Base-by-base conservation (phyloP, 208 protist species). In the Wallacemonas sp. region DNA sequence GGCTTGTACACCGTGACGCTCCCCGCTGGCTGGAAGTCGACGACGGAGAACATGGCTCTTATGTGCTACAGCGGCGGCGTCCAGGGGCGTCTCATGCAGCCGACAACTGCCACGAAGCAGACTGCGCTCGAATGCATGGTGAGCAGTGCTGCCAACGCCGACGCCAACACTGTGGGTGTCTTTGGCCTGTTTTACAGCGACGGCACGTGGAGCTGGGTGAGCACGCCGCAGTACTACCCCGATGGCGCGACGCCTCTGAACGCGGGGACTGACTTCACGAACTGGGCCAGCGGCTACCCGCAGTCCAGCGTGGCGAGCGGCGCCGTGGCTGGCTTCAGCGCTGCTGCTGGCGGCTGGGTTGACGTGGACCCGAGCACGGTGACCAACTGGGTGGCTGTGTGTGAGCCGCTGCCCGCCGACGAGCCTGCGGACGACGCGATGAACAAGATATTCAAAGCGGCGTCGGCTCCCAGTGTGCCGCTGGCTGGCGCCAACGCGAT, bases 261-360 rank as follows among this genome's bases (percentile, higher is more conserved):
- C 44, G 19, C 17, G 17, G 19, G 8, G 24, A 14, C 17, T 24
- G 32, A 6, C 2, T 29, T n/a, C 38, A 64, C 43, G 4, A 48
- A 46, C 41, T 36, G 32, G 39, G 39, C 39, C n/a, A 5, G 12
- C 33, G 24, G 32, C 5, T 58, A 47, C n/a, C n/a, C 34, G 21
- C 26, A 2, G n/a, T 2, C 23, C 19, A 21, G 43, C 30, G 46
- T 67, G 29, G 27, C 61, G 17, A 19, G 16, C 11, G 36, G 44
- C 34, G 3, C 16, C 17, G 52, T 61, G 43, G 60, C 47, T 46
- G 68, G 68, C 21, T 67, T 57, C 68, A 60, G 52, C 60, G 60
- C 32, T 9, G 24, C 2, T 1, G 27, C 1, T 23, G 68, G 60
- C 52, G 21, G 27, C 17, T 73, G 68, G 38, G 41, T 47, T 12